Evolutionary conservation across 768 basidiomycete genomes (phyloP), one percentile per base, ranked within the genome.

Genomic region (Suillus subaureus): DNA sequence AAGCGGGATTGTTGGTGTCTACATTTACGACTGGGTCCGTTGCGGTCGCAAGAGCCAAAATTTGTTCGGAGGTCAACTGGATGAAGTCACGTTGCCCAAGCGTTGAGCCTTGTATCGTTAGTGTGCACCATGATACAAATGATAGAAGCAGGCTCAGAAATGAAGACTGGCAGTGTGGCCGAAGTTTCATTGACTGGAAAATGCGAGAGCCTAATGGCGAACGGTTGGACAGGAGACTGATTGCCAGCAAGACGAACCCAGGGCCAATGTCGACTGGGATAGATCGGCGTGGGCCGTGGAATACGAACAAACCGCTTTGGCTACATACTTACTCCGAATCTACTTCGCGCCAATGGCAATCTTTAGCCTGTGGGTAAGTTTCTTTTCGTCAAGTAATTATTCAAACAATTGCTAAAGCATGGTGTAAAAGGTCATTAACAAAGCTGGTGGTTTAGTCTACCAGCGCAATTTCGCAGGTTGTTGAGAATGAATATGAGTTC

Each of bases 391-490:
- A 42, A 60, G 26, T 21, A 31, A 28, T 60, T 31, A 31, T 6
- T 11, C 26, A 28, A 18, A 28, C 26, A 31, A 47, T 39, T 54
- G 49, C 39, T 63, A 47, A 69, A 18, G 45, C 47, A 70, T n/a
- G 33, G 33, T 31, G 54, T 23, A 76, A 65, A 75, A 95, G 93
- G 88, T 98, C 64, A 97, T 99, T 73, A 99, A 98, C 79, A 99
- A 99, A 82, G 97, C 97, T 16, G 97, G 97, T 33, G 97, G 97
- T 8, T 85, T 99, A 40, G 91, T 98, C 52, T 99, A 96, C 80
- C 92, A 96, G 70, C 87, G 93, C 65, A 94, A 90, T 74, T 97
- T 96, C 75, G 89, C 91, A 81, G 94, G 96, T 93, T 68, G 56
- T 81, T 74, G 62, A 60, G 18, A 60, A 21, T 26, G 12, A 42